Base-by-base conservation (phyloP, 2,329 filamentous ascomycete species). In the Monilinia aucupariae region DNA sequence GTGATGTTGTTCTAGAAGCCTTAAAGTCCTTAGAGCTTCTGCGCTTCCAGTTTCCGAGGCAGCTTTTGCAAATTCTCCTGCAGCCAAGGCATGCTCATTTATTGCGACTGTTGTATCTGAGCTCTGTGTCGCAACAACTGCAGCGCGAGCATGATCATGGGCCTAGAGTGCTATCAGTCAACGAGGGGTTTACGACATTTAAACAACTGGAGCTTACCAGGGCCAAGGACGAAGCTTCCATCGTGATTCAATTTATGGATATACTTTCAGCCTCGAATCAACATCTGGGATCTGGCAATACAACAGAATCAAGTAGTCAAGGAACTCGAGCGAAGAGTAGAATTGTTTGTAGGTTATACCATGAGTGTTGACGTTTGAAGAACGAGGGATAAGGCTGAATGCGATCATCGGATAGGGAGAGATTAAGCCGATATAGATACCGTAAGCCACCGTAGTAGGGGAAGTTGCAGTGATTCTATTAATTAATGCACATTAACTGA, bases 1-100 rank as follows among this genome's bases (percentile, higher is more conserved):
- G 74, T 99, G 94, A 74, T 99, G 91, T 67, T 90, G 83, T 75
- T 97, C 91, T 64, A 99, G 86, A 3, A 97, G 83, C 68, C 84
- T 85, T 65, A 99, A 80, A 12, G 92, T 94, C 59, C 94, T 86
- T 56, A 96, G 77, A 17, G 92, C 93, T 80, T 96, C 82, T 66
- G 81, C 74, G 72, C 80, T 84, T 48, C 79, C 81, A 9, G 91
- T 96, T 54, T 78, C 82, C 65, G 85, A 83, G n/a, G 90, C 87
- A 37, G 92, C 92, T 65, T 88, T 87, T 65, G 91, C 87, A 75
- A 96, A 97, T 74, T 96, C 91, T 67, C 87, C 88, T 2, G 94
- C 93, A 45, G 94, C 94, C 63, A 90, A 81, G 60, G 92, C 87
- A 76, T 97, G 93, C 75, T 96, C 90, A 72, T 89, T 89, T 72